phyloP scores from a whole-genome alignment of 345 rosid species.

The Brassica napus region Da-Ae NC_063445.1:2195001-2195500 shows the following conservation, averaged over 20 bases:
- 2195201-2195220: neutral
- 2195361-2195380: conserved; percentile 31
- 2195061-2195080: conserved; percentile 88
- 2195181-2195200: neutral
- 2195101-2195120: conserved; percentile 29
- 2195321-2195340: neutral
- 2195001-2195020: neutral
- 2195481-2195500: neutral
- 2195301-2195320: conserved; percentile 76
- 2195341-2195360: conserved; percentile 4
- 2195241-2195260: conserved; percentile 26
- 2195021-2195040: neutral
- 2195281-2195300: conserved; percentile 78
- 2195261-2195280: conserved; percentile 51
- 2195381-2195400: neutral
- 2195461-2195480: conserved; percentile 17
- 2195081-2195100: too few relatives aligned
- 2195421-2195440: conserved; percentile 19
- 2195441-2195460: conserved; percentile 28
- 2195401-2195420: conserved; percentile 13
- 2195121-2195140: conserved; percentile 43
- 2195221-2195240: neutral
- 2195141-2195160: conserved; percentile 85
- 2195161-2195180: conserved; percentile 35
- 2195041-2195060: neutral